Conservation (phyloP, 2,329 filamentous ascomycete species). For the Talaromyces sp. region DNA sequence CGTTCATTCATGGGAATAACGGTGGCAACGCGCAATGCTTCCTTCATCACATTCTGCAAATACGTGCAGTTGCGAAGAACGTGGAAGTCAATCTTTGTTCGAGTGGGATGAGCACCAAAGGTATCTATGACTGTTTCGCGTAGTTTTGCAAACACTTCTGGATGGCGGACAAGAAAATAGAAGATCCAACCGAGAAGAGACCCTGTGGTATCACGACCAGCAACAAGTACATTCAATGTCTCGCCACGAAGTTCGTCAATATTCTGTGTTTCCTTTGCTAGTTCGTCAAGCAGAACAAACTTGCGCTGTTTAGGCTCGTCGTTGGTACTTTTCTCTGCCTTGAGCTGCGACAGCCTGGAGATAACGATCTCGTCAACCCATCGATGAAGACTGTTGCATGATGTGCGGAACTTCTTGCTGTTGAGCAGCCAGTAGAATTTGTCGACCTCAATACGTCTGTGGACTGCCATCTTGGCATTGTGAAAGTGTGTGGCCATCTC, state of each 20-base stretch:
- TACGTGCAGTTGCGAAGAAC: constrained; percentile 12
- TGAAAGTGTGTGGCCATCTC: constrained; percentile 25
- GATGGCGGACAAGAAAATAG: constrained; percentile 24
- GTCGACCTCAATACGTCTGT: constrained; percentile 25
- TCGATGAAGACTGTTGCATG: constrained; percentile 8
- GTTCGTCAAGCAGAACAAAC: constrained; percentile 55
- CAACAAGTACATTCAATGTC: constrained; percentile 32
- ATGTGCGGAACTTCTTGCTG: constrained; percentile 7
- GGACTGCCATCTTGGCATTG: constrained; percentile 18
- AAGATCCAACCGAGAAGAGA: constrained; percentile 28
- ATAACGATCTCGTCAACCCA: constrained; percentile 16
- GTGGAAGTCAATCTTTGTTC: constrained; percentile 9
- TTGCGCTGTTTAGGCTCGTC: constrained; percentile 19
- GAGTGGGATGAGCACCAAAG: constrained; percentile 6
- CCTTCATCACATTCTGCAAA: constrained; percentile 23
- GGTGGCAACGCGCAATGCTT: constrained; percentile 41
- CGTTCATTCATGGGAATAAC: constrained; percentile 43
- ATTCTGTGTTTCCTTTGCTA: constrained; percentile 45
- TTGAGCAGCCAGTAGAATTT: constrained; percentile 15
- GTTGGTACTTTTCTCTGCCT: constrained; percentile 8
- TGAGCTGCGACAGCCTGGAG: constrained; percentile 8
- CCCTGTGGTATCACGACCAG: constrained; percentile 34
- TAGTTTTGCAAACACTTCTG: constrained; percentile 20
- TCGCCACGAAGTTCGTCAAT: constrained; percentile 45
- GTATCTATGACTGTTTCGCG: constrained; percentile 43